Evolutionary conservation across 2,329 filamentous ascomycete species (phyloP).

Genomic region (Neurospora sp.): DNA sequence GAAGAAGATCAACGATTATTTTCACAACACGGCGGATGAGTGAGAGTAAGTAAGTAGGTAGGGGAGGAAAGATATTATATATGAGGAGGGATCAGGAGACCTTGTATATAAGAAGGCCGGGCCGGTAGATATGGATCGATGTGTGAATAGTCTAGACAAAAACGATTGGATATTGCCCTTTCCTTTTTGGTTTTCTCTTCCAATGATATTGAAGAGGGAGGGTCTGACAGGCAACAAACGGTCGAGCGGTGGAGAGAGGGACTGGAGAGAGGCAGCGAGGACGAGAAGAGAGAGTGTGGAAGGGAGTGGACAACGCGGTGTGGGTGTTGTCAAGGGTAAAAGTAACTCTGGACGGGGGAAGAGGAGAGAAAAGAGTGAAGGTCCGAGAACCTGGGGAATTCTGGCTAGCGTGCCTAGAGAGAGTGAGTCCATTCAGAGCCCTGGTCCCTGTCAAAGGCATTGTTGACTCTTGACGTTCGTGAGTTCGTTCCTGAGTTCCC

Average conservation of each 20-base stretch:
- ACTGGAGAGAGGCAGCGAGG: not conserved
- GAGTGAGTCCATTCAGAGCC: not conserved
- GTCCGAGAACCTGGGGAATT: not conserved
- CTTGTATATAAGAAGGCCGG: not conserved
- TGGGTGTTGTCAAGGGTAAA: not conserved
- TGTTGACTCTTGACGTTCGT: not conserved
- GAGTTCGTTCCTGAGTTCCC: not conserved
- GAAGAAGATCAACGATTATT: not conserved
- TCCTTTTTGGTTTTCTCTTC: not conserved
- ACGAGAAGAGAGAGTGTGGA: not conserved
- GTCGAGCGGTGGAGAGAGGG: not conserved
- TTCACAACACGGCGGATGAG: not conserved
- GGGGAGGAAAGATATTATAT: not conserved
- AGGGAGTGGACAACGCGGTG: not conserved
- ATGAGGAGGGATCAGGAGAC: not conserved
- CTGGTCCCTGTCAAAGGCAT: not conserved
- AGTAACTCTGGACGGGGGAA: not conserved
- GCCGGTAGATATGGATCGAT: not conserved
- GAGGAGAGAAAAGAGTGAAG: conserved; percentile 1
- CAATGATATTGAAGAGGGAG: not conserved
- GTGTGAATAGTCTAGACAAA: not conserved
- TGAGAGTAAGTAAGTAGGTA: not conserved
- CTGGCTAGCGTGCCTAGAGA: too few relatives aligned
- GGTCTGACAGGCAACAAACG: not conserved
- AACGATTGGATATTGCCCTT: not conserved